Evolutionary conservation across 2,329 filamentous ascomycete genomes (phyloP), one percentile per base, ranked within the genome.

Genomic region (Fusarium kyushuense): DNA sequence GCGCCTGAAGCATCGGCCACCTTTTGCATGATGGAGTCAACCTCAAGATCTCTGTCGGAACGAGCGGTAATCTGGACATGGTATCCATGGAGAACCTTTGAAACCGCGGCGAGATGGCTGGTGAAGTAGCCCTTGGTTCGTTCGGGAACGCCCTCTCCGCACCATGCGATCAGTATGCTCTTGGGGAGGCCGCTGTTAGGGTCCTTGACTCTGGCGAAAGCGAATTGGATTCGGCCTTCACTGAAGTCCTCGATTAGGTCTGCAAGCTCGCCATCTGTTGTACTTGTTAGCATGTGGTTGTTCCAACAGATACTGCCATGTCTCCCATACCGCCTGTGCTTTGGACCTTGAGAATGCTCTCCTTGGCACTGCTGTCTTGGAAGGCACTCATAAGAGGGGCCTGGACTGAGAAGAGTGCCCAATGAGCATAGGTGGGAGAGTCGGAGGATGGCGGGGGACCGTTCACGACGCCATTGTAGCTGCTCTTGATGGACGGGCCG

Each of bases 121-220:
- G 93, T 97, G 78, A 99, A 99, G 82, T 98, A 98, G 70, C 96
- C 96, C 82, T 98, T 99, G 65, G 95, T 98, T 75, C 95, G 87
- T 82, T 99, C 96, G n/a, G 96, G 96, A 17, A 99, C 96, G 73
- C 96, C 96, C 76, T 96, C 95, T 71, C 96, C 96, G 79, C 96
- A 99, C 92, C 96, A 99, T 71, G 92, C 94, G 77, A 99, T 93
- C 71, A 99, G 86, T 62, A 97, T 93, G 78, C 90, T 92, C 84
- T 99, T 99, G 49, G 95, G 94, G 17, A 99, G 87, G 23, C 83
- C 84, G 4, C 92, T 93, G 79, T 99, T 99, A 56, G 94, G 92
- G 77, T 99, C 96, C 79, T 94, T 97, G 82, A 99, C 91, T 82
- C 97, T 97, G 75, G 96, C 90, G 76, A 96, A 98, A 29, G 94